Conservation (phyloP, 2,329 filamentous ascomycete genomes). For the Parasarocladium wereldwijsianum region DNA sequence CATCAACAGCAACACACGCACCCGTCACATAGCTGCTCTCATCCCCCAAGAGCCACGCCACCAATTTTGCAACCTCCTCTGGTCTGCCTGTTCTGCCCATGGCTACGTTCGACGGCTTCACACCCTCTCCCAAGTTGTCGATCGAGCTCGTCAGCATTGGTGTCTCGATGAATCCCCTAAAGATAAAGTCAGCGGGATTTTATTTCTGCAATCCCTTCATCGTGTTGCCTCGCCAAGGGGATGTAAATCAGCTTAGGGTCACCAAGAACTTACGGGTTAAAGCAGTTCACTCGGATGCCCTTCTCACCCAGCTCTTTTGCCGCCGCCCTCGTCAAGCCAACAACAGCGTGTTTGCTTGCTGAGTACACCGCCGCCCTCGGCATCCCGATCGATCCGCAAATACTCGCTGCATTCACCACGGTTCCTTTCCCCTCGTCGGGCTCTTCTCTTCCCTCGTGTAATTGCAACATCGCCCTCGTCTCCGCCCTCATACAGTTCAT, state of each 20-base stretch:
- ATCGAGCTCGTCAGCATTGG: conserved; percentile 1
- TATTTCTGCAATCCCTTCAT: not conserved
- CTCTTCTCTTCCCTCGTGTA: conserved; percentile 9
- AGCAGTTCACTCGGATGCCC: conserved; percentile 12
- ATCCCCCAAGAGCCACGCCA: conserved; percentile 2
- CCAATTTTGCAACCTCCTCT: conserved; percentile 3
- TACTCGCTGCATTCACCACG: conserved; percentile 29
- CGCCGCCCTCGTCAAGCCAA: conserved; percentile 12
- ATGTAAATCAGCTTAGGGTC: not conserved
- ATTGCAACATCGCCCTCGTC: too few species aligned
- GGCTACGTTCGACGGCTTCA: not conserved
- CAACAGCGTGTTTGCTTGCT: conserved; percentile 13
- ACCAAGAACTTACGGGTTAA: conserved; percentile 10
- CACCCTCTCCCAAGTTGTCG: not conserved
- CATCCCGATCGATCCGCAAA: conserved; percentile 21
- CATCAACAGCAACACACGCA: not conserved
- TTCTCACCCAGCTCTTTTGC: conserved; percentile 10
- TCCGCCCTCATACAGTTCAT: conserved; percentile 33
- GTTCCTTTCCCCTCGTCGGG: too few species aligned
- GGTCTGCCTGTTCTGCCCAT: conserved; percentile 2
- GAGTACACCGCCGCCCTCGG: conserved; percentile 11
- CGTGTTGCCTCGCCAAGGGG: too few species aligned
- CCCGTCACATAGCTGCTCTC: conserved; percentile 2
- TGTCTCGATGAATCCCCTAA: conserved; percentile 3
- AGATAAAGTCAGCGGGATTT: not conserved